phyloP scores from a whole-genome alignment of 306 rosid species.

The Quercus variabilis region DNA sequence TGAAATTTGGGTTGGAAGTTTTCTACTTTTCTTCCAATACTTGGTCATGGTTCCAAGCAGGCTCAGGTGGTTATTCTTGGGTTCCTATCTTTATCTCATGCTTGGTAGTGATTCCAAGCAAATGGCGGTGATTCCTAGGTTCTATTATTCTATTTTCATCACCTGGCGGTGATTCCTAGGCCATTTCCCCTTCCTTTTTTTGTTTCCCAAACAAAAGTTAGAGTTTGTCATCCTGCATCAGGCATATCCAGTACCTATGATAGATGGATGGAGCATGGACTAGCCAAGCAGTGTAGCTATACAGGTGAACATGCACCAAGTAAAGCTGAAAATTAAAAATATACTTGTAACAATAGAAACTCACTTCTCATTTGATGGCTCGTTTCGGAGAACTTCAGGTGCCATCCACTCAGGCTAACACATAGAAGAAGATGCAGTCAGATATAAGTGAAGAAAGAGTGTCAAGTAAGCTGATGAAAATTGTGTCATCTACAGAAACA shows the following conservation, averaged over 20 bases:
- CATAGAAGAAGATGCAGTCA: conserved; percentile 27
- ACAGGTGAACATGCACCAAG: neutral
- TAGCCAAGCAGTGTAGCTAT: neutral
- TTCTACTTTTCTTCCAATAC: too few species aligned
- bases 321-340: conserved; percentile 8
- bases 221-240: too few species aligned
- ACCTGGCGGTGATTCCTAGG: too few species aligned
- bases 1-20: too few species aligned
- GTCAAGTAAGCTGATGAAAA: conserved; percentile 14
- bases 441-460: conserved; percentile 16
- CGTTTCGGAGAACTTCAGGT: conserved; percentile 98
- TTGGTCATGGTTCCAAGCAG: too few species aligned
- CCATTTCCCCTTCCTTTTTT: too few species aligned
- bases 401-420: conserved; percentile 99
- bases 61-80: too few species aligned
- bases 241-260: neutral
- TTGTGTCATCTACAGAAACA: conserved; percentile 14
- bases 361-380: conserved; percentile 98
- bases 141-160: too few species aligned
- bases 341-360: conserved; percentile 2
- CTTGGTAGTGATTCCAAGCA: too few species aligned
- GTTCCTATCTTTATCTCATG: too few species aligned
- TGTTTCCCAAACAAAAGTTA: too few species aligned
- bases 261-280: neutral
- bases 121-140: too few species aligned